Percentiles rank a stretch among this genome's conserved stretches.
Evolutionary conservation across 164 flowering plant genomes (phyloP).

Genomic region (Kalanchoe fedtschenkoi): DNA sequence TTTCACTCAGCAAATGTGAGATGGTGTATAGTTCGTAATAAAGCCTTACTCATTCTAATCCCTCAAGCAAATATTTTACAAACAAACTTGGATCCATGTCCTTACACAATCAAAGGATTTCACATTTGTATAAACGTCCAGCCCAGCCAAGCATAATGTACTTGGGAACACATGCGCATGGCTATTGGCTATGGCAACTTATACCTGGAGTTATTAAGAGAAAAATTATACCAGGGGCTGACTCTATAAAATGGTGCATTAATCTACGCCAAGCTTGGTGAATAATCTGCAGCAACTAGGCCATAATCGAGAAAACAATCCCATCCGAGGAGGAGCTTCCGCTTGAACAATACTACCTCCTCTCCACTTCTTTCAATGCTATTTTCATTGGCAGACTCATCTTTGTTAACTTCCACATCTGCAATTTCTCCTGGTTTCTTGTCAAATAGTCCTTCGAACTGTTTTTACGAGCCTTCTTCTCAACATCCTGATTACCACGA

Average conservation of each 20-base stretch:
- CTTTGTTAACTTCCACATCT: conserved; percentile 24
- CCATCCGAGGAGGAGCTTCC: conserved; percentile 20
- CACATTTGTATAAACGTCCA: no score
- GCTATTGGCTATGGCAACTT: not conserved
- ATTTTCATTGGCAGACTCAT: conserved; percentile 16
- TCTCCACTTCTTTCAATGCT: conserved; percentile 14
- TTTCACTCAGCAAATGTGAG: no score
- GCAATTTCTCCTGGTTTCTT: conserved; percentile 97
- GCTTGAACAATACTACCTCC: conserved; percentile 17
- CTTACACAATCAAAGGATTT: no score
- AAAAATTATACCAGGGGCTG: no score
- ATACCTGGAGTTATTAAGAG: no score
- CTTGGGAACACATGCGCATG: not conserved
- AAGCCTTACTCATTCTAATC: no score
- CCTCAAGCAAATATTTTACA: no score
- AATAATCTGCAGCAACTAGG: conserved; percentile 50
- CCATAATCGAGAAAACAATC: conserved; percentile 46
- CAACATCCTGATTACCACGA: conserved; percentile 47
- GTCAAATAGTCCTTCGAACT: conserved; percentile 93
- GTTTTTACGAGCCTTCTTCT: conserved; percentile 61
- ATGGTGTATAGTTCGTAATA: no score
- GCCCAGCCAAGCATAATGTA: no score
- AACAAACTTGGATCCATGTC: no score
- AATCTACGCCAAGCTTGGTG: conserved; percentile 40
- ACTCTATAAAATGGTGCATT: conserved; percentile 48